These are phyloP conservation scores for Saccharomyces pastorianus DNA, from an alignment of 1,139 yeast genomes.

Conservation along the genomic window DNA sequence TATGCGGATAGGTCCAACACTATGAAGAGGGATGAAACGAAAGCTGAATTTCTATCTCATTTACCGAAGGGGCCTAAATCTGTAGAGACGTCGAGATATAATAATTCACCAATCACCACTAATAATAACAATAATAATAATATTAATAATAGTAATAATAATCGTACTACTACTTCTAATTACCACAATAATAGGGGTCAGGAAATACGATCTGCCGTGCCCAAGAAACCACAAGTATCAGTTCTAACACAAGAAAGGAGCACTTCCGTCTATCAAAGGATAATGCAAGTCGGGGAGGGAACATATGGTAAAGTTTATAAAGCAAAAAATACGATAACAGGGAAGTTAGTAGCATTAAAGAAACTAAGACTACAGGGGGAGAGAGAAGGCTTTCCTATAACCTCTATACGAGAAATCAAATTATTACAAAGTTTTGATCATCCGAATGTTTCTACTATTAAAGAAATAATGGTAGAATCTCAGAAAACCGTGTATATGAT, in stretches of 20 bases:
- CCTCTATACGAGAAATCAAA: constrained; percentile 88
- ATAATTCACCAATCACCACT: neutral
- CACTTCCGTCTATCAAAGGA: constrained; percentile 26
- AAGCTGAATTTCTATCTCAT: constrained; percentile 1
- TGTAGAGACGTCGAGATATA: constrained; percentile 11
- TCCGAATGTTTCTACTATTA: constrained; percentile 66
- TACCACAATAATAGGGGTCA: constrained; percentile 5
- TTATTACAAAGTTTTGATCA: constrained; percentile 82
- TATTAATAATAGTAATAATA: neutral
- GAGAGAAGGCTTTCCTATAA: constrained; percentile 91
- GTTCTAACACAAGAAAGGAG: constrained; percentile 14
- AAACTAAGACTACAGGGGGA: constrained; percentile 76
- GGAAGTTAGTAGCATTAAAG: constrained; percentile 72
- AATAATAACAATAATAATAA: neutral
- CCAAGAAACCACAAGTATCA: constrained; percentile 6
- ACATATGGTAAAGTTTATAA: constrained; percentile 78
- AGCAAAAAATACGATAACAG: constrained; percentile 42
- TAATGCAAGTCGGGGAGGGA: constrained; percentile 67
- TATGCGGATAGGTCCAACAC: neutral
- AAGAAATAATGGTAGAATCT: constrained; percentile 83
- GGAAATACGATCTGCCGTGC: neutral
- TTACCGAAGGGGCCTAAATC: constrained; percentile 10
- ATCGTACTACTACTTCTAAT: neutral
- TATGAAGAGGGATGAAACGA: neutral
- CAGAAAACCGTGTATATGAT: constrained; percentile 76